These are phyloP conservation scores for Globisporangium nagaii DNA, from an alignment of 352 stramenopile genomes.

Conservation along the genomic window DNA sequence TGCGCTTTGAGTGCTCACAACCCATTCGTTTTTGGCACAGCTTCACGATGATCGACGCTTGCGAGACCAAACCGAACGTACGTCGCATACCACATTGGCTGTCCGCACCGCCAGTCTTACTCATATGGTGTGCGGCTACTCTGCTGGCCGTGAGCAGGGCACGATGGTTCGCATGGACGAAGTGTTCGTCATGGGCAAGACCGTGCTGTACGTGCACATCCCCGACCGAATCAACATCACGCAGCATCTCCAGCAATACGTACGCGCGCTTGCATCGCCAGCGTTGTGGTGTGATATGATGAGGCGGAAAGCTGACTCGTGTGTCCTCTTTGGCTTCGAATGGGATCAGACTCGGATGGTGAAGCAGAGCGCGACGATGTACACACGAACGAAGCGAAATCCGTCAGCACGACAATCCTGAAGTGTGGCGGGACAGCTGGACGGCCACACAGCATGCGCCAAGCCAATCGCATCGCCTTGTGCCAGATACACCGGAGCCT, in stretches of 20 bases:
- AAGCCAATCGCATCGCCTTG: no score
- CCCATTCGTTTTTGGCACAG: no score
- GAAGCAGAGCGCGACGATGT: slow-evolving; percentile 78
- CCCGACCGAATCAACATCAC: slow-evolving; percentile 82
- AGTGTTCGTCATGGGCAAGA: slow-evolving; percentile 86
- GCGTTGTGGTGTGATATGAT: not conserved
- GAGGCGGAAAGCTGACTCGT: not conserved
- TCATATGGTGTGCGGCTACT: not conserved
- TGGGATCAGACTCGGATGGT: slow-evolving; percentile 59
- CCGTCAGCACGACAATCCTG: not conserved
- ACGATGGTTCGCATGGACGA: slow-evolving; percentile 60
- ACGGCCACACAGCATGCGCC: no score
- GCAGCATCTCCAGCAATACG: slow-evolving; percentile 75
- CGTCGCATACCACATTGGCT: not conserved
- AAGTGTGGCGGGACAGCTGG: not conserved
- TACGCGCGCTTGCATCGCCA: slow-evolving; percentile 13
- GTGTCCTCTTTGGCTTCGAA: not conserved
- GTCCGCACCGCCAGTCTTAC: not conserved
- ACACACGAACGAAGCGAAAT: slow-evolving; percentile 61
- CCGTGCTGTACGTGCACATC: slow-evolving; percentile 83
- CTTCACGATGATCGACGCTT: slow-evolving; percentile 71
- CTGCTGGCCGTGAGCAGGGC: slow-evolving; percentile 27
- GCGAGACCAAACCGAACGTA: slow-evolving; percentile 72
- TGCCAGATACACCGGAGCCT: not conserved
- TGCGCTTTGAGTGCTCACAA: no score